Percentiles rank a stretch among this genome's conserved stretches.
Conservation (phyloP, 306 rosid species). For the Ziziphus jujuba region DNA sequence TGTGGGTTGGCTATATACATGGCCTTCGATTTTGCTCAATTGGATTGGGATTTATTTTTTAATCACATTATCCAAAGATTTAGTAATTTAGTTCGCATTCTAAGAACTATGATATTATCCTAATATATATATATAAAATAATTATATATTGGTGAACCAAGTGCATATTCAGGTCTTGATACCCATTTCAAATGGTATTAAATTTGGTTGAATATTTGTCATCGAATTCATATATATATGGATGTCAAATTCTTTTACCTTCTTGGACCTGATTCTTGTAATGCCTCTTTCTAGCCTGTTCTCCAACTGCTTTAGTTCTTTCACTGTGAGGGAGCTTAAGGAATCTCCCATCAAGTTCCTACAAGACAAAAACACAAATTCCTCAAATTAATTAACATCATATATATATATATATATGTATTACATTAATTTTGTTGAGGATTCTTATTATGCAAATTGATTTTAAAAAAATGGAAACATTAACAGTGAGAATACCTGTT, state of each 20-base stretch:
- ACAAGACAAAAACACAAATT: constrained; percentile 6
- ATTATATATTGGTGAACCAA: no score
- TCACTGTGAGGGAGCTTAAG: constrained; percentile 66
- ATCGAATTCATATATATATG: background rate
- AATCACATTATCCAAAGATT: no score
- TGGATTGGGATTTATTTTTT: no score
- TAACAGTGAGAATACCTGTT: constrained; percentile 49
- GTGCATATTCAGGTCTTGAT: no score
- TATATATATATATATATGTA: background rate
- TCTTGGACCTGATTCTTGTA: constrained; percentile 82
- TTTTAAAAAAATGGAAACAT: background rate
- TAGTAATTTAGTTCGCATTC: no score
- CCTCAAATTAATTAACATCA: background rate
- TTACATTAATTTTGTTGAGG: no score
- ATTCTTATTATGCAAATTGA: background rate
- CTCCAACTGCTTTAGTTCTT: constrained; percentile 88
- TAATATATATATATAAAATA: no score
- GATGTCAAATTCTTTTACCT: constrained; percentile 43
- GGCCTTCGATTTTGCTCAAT: no score
- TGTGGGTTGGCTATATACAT: no score
- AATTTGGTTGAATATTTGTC: background rate
- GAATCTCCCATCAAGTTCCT: constrained; percentile 95
- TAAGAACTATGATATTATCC: no score
- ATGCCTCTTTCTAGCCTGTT: constrained; percentile 84
- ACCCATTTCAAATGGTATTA: background rate